These are phyloP conservation scores for Clitoria ternatea DNA, from an alignment of 306 rosid species.

Conservation along the genomic window DNA sequence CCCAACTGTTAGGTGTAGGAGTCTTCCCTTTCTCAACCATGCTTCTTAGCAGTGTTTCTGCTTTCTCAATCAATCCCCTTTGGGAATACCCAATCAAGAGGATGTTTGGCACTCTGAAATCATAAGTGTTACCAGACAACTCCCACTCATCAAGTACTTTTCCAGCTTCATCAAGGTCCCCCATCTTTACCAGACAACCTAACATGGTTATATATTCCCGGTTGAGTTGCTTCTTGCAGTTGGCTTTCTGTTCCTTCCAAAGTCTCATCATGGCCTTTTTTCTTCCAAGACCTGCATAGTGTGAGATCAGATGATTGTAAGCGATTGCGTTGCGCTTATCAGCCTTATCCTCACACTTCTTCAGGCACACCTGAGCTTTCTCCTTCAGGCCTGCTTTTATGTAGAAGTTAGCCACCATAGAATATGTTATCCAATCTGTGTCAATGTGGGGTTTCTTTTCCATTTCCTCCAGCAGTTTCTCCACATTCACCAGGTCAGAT, in stretches of 20 bases:
- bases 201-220: constrained; percentile 64
- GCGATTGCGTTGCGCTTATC: constrained; percentile 31
- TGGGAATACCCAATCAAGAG: constrained; percentile 44
- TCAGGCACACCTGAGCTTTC: constrained; percentile 46
- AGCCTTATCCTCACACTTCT: constrained; percentile 57
- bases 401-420: constrained; percentile 55
- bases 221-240: constrained; percentile 56
- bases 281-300: constrained; percentile 44
- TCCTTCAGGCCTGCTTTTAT: constrained; percentile 49
- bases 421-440: constrained; percentile 47
- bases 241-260: constrained; percentile 53
- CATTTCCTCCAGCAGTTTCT: constrained; percentile 57
- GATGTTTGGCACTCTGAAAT: constrained; percentile 59
- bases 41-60: constrained; percentile 39
- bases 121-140: constrained; percentile 46
- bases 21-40: constrained; percentile 46
- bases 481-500: constrained; percentile 50
- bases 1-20: constrained; percentile 75
- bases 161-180: constrained; percentile 49
- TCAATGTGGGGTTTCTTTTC: constrained; percentile 39
- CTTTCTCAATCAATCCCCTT: constrained; percentile 46
- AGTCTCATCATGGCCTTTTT: constrained; percentile 50
- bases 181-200: constrained; percentile 60
- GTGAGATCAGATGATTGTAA: constrained; percentile 57
- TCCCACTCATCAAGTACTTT: constrained; percentile 59